Evolutionary conservation across 208 protist genomes (phyloP), one percentile per base, ranked within the genome.

Genomic region (Leishmania lainsoni): DNA sequence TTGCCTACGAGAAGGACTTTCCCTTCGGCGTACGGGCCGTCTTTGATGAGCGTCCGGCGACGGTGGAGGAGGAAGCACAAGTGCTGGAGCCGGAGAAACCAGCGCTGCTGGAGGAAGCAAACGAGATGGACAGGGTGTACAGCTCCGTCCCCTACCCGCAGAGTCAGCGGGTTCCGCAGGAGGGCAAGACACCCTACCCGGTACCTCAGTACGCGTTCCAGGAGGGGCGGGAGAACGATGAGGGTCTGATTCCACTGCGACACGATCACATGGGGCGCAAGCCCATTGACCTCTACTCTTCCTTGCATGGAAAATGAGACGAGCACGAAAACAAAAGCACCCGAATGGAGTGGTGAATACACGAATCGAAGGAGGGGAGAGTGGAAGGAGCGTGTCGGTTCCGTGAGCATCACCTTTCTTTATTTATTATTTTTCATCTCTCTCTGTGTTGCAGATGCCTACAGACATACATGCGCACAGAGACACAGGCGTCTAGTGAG

Each of bases 1-100:
- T 97, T 71, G 88, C 89, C 51, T 96, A 96, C 80, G 88, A 93
- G 73, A 97, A 96, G 86, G 94, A 95, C 72, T 95, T 91, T 73
- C 94, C 94, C 3, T 96, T 89, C 61, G 94, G 94, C 61, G 92
- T 97, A 71, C 90, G 94, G 2, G 94, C 94, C 29, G 86, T 97
- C 39, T 97, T 96, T 83, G 90, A 94, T 77, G 91, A 96, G 81
- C 90, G 94, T 3, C 89, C 91, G 12, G 91, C 91, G 26, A 90
- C 86, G 14, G 48, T 32, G 49, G 89, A 87, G 56, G 92, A 96
- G 83, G 52, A 85, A 6, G 66, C 69, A 5, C 83, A 79, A 49
- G 78, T 81, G 20, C 80, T 97, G 51, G 76, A 83, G 69, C 85
- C 84, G 58, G 89, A 94, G 69, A 80, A 79, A 51, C 91, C 94